Percentiles rank a stretch among this genome's conserved stretches.
Conservation (phyloP, 192 early-diverging fungal genomes). For the Lobosporangium transversale region DNA sequence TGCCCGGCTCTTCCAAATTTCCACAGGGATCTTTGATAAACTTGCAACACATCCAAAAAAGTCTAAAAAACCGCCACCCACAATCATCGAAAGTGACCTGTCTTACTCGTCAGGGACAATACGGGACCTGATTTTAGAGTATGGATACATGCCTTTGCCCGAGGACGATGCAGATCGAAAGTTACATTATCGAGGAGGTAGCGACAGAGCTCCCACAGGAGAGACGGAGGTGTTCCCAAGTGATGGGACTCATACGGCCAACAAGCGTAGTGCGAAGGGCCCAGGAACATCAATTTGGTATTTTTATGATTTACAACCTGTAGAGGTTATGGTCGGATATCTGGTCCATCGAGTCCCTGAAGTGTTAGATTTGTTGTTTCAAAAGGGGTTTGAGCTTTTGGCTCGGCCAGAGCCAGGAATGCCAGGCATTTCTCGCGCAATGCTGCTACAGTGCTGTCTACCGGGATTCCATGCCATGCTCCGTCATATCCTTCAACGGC, state of each 20-base stretch:
- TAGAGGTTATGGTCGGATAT: slow-evolving; percentile 38
- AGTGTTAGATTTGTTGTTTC: slow-evolving; percentile 29
- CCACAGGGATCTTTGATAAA: slow-evolving; percentile 36
- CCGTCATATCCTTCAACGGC: slow-evolving; percentile 16
- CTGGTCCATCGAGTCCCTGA: slow-evolving; percentile 24
- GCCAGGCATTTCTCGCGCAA: slow-evolving; percentile 9
- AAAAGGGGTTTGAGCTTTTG: slow-evolving; percentile 25
- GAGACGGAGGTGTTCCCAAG: slow-evolving; percentile 21
- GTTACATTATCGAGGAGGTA: slow-evolving; percentile 27
- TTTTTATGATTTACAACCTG: slow-evolving; percentile 33
- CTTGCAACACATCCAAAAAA: slow-evolving; percentile 31
- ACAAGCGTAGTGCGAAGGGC: slow-evolving; percentile 15
- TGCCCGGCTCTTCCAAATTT: slow-evolving; percentile 41
- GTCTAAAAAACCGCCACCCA: background rate
- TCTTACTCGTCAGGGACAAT: slow-evolving; percentile 4
- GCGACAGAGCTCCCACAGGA: slow-evolving; percentile 10
- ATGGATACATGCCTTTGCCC: slow-evolving; percentile 46
- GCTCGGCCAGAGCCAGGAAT: background rate
- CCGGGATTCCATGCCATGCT: slow-evolving; percentile 41
- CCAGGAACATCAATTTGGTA: slow-evolving; percentile 43
- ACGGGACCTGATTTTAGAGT: slow-evolving; percentile 19
- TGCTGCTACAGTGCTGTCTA: slow-evolving; percentile 33
- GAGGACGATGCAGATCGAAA: slow-evolving; percentile 39
- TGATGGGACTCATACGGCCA: slow-evolving; percentile 35
- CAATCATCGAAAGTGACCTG: slow-evolving; percentile 26